A percentile compares a stretch with the other conserved stretches of the same genome.
phyloP scores from a whole-genome alignment of 768 basidiomycete genomes.

The Pilatotrama ljubarskyi region DNA sequence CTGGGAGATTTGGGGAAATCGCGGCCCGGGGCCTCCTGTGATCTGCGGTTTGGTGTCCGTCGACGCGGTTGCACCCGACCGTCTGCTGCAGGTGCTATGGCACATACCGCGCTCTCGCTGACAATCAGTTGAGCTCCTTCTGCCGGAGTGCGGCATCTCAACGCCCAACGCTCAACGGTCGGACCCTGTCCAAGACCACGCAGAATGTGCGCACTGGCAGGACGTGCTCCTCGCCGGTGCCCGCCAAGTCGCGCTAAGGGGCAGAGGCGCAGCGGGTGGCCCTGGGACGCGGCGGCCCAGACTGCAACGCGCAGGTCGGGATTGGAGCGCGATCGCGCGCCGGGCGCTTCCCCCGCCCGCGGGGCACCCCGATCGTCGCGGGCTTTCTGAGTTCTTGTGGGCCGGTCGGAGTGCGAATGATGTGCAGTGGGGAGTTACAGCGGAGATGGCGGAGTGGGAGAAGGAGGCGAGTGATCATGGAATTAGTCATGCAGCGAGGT shows the following conservation, averaged over 20 bases:
- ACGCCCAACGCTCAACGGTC: no score
- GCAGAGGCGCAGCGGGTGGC: neutral
- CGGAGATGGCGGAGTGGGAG: neutral
- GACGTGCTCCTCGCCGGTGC: no score
- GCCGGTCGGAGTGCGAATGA: no score
- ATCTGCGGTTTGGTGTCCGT: neutral
- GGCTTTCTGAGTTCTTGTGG: neutral
- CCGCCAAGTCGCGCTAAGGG: neutral
- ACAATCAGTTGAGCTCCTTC: neutral
- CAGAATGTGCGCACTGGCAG: no score
- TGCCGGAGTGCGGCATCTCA: no score
- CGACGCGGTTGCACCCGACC: constrained; percentile 4
- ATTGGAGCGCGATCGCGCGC: constrained; percentile 14
- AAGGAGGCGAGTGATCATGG: neutral
- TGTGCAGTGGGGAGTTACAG: neutral
- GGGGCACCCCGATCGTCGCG: constrained; percentile 1
- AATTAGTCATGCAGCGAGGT: constrained; percentile 11
- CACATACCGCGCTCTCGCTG: no score
- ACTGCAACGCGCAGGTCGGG: constrained; percentile 8
- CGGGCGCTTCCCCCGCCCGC: neutral
- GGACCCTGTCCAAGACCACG: no score
- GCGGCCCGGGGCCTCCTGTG: constrained; percentile 12
- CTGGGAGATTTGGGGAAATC: neutral
- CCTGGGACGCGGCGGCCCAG: neutral
- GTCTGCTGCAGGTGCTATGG: neutral